phyloP scores from a whole-genome alignment of 108 stramenopile species.

The Epipyxis sp. region DNA sequence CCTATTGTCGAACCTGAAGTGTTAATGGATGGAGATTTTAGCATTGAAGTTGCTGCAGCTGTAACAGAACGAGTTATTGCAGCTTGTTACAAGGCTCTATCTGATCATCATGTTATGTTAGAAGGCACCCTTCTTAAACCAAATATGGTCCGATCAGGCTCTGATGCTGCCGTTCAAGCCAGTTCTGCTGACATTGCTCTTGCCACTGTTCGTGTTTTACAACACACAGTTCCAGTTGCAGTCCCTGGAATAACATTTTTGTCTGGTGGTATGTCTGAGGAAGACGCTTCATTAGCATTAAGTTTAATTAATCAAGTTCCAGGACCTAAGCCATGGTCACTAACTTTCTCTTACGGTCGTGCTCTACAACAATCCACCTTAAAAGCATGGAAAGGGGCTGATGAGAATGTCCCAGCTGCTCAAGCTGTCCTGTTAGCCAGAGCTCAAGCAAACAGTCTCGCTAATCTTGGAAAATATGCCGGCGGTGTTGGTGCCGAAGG shows the following conservation, averaged over 20 bases:
- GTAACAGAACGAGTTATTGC: conserved; percentile 60
- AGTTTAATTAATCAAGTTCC: conserved; percentile 72
- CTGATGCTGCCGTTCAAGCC: conserved; percentile 59
- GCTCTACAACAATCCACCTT: conserved; percentile 78
- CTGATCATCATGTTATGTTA: conserved; percentile 80
- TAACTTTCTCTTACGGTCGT: conserved; percentile 76
- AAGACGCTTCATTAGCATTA: conserved; percentile 72
- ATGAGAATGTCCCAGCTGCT: conserved; percentile 59
- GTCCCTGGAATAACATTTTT: conserved; percentile 79
- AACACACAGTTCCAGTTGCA: conserved; percentile 74
- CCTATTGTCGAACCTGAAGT: conserved; percentile 94
- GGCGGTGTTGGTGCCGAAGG: conserved; percentile 40
- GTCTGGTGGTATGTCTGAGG: conserved; percentile 77
- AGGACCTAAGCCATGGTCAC: conserved; percentile 62
- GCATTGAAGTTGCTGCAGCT: conserved; percentile 56
- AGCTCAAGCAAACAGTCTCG: conserved; percentile 59
- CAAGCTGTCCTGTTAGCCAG: conserved; percentile 59
- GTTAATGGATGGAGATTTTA: conserved; percentile 64
- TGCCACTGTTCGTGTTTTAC: conserved; percentile 71
- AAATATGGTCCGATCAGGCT: conserved; percentile 78
- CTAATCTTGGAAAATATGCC: conserved; percentile 16
- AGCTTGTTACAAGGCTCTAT: conserved; percentile 72
- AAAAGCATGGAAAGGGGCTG: conserved; percentile 67
- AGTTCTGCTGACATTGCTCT: conserved; percentile 71
- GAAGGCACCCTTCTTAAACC: conserved; percentile 82